A percentile compares a stretch with the other conserved stretches of the same genome.
phyloP scores from a whole-genome alignment of 495 filamentous ascomycete species.

The Talaromyces wortmannii region DNA sequence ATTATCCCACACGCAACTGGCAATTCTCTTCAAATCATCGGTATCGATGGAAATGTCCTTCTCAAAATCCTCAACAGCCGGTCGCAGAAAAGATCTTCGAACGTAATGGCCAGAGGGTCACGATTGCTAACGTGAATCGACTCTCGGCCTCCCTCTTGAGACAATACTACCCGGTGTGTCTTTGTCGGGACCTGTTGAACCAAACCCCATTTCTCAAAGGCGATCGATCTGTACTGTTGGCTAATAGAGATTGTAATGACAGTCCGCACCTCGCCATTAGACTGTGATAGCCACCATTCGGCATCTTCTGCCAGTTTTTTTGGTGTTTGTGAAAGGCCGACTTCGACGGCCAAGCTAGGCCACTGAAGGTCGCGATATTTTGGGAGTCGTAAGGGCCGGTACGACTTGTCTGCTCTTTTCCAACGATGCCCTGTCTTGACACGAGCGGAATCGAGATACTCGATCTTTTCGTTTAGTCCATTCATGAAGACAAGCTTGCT shows the following conservation, averaged over 20 bases:
- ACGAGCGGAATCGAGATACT: not conserved
- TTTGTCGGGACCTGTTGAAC: not conserved
- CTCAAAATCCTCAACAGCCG: not conserved
- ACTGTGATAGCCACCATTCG: slow-evolving; percentile 6
- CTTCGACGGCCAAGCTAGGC: slow-evolving; percentile 2
- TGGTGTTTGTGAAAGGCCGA: not conserved
- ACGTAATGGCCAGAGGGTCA: not conserved
- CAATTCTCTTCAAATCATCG: not conserved
- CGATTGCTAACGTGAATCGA: not conserved
- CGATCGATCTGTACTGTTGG: not conserved
- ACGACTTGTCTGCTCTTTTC: slow-evolving; percentile 1
- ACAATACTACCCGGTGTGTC: not conserved
- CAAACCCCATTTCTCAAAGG: slow-evolving; percentile 1
- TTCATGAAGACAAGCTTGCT: not conserved
- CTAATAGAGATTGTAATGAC: slow-evolving; percentile 1
- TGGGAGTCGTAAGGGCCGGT: not conserved
- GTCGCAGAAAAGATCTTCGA: not conserved
- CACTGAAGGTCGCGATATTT: not conserved
- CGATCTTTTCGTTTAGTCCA: not conserved
- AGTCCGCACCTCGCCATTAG: slow-evolving; percentile 2
- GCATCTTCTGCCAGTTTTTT: slow-evolving; percentile 4
- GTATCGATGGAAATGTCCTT: not conserved
- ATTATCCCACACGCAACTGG: not conserved
- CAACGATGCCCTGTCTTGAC: not conserved
- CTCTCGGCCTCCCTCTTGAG: not conserved